Base-by-base conservation (phyloP, 371 early-diverging fungal species). In the Haplosporangium sp. region DNA sequence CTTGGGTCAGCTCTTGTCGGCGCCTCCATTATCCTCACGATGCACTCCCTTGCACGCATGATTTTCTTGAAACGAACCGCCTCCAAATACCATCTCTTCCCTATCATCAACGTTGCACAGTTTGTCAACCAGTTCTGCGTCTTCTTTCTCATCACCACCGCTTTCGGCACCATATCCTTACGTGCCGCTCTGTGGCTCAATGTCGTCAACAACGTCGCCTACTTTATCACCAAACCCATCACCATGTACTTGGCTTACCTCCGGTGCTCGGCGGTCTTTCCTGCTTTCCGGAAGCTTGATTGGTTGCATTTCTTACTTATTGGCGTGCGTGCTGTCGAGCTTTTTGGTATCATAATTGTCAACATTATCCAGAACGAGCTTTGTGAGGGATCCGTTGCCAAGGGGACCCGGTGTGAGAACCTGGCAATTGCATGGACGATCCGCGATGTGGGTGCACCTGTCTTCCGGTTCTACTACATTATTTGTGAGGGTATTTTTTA, bases 231-330 rank as follows among this genome's bases (percentile, higher is more conserved):
- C 20, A 80, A 80, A 23, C 81, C 81, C 7, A 59, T n/a, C 14
- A 69, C 74, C 45, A 70, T 80, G 71, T 80, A 80, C 21, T 51
- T 80, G 37, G 81, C 81, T 18, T 80, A 80, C 57, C 64, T 80
- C 11, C 74, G 80, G 0, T 74, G 74, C n/a, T 74, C 74, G 5
- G 63, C 80, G n/a, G 80, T 80, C 9, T 74, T 47, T 20, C 81
- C 81, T 0, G 60, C 65, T 0, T 69, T 74, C 38, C 54, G 61
- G 16, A 80, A 67, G 54, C 6, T 48, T n/a, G 52, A 55, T 14
- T 67, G 55, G 66, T 12, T 80, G 18, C 81, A 80, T 29, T 62
- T 13, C 51, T 55, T 67, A 52, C 23, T 80, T 23, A 65, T 80
- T 3, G 74, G 63, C 29, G 55, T 70, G 12, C 74, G 81, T 1